These are phyloP conservation scores for Neurospora sp. DNA, from an alignment of 495 filamentous ascomycete species.

Conservation along the genomic window DNA sequence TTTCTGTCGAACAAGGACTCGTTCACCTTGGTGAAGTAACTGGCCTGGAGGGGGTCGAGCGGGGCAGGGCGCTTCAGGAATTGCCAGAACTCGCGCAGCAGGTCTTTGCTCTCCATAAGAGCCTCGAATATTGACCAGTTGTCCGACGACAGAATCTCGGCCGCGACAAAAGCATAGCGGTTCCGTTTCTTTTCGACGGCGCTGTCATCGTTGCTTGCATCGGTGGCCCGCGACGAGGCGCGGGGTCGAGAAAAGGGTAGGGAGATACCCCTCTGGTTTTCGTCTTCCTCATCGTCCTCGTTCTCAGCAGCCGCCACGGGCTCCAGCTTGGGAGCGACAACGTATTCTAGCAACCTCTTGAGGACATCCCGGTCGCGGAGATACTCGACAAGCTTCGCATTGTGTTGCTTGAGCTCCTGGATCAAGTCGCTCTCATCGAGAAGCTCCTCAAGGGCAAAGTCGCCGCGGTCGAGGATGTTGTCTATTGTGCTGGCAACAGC, in stretches of 20 bases:
- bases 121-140: slow-evolving; percentile 94
- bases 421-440: slow-evolving; percentile 93
- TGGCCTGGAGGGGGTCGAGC: slow-evolving; percentile 83
- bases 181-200: slow-evolving; percentile 76
- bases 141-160: slow-evolving; percentile 90
- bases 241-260: slow-evolving; percentile 37
- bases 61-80: slow-evolving; percentile 72
- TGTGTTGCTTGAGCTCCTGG: slow-evolving; percentile 96
- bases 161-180: slow-evolving; percentile 83
- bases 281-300: slow-evolving; percentile 45
- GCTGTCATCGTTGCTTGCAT: slow-evolving; percentile 40
- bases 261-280: slow-evolving; percentile 37
- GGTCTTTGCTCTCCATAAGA: slow-evolving; percentile 69
- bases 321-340: slow-evolving; percentile 62
- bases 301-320: slow-evolving; percentile 51
- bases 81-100: slow-evolving; percentile 78
- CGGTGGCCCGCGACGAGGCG: slow-evolving; percentile 29
- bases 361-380: slow-evolving; percentile 80
- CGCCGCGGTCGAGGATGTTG: slow-evolving; percentile 87
- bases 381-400: slow-evolving; percentile 95
- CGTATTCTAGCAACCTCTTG: slow-evolving; percentile 80
- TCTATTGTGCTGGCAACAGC: slow-evolving; percentile 94
- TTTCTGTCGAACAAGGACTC: slow-evolving; percentile 94
- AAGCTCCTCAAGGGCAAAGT: slow-evolving; percentile 90
- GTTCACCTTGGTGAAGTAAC: slow-evolving; percentile 98